Evolutionary conservation across 805 yeast species (phyloP).

Genomic region (Metschnikowia corniflorae): DNA sequence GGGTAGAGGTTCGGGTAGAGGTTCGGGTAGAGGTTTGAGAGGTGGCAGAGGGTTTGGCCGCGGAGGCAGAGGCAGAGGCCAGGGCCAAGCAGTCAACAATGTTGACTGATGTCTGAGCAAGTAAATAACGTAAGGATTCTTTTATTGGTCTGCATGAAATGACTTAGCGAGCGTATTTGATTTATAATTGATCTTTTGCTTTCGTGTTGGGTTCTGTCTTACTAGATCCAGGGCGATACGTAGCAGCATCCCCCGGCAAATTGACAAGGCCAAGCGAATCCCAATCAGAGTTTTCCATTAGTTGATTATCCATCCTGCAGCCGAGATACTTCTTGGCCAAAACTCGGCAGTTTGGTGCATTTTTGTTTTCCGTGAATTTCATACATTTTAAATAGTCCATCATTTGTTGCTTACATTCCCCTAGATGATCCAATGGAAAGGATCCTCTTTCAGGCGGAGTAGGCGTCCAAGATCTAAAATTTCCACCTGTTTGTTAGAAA

Average conservation of each 20-base stretch:
- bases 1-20: constrained; percentile 20
- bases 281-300: constrained; percentile 43
- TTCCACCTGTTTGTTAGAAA: constrained; percentile 17
- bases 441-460: constrained; percentile 97
- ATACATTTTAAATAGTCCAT: constrained; percentile 71
- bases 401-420: constrained; percentile 80
- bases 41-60: constrained; percentile 12
- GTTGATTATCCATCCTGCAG: constrained; percentile 80
- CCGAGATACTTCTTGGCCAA: constrained; percentile 77
- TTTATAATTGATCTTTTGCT: too few species aligned
- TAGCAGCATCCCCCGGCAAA: constrained; percentile 32
- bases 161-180: too few species aligned
- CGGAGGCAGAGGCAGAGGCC: constrained; percentile 14
- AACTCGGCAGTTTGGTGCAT: constrained; percentile 86
- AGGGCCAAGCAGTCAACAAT: too few species aligned
- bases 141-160: too few species aligned
- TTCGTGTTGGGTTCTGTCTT: too few species aligned
- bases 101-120: too few species aligned
- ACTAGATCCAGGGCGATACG: neutral
- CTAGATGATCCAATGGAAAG: constrained; percentile 86
- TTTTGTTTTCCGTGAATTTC: constrained; percentile 70
- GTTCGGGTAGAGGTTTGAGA: constrained; percentile 23
- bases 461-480: constrained; percentile 50
- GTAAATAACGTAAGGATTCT: too few species aligned
- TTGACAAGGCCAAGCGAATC: constrained; percentile 41